phyloP scores from a whole-genome alignment of 305 asterid genomes.

The Solanum chacoense region DNA sequence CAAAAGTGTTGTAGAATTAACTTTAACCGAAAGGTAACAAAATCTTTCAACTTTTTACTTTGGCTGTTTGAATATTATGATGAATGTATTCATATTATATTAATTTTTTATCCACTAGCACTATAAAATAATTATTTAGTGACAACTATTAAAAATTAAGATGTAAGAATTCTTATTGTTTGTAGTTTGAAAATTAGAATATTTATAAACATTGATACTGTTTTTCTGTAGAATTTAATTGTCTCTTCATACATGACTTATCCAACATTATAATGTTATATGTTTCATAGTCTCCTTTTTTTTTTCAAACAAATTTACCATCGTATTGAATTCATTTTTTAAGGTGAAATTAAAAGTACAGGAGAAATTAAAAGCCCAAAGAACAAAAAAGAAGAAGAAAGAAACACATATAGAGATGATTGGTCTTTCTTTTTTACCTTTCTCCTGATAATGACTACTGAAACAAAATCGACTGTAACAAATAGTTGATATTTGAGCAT shows the following conservation, averaged over 20 bases:
- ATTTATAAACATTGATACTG: neutral
- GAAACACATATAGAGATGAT: neutral
- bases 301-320: neutral
- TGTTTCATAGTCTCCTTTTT: too few species aligned
- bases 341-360: neutral
- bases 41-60: neutral
- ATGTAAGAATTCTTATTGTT: neutral
- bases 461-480: neutral
- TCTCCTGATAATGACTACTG: neutral
- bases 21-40: neutral
- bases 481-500: neutral
- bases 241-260: neutral
- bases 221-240: neutral
- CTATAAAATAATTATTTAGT: neutral
- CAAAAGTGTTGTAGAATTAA: neutral
- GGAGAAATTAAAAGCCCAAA: neutral
- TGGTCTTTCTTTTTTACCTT: neutral
- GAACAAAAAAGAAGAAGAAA: neutral
- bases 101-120: neutral
- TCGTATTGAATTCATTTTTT: neutral
- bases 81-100: neutral
- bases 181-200: neutral
- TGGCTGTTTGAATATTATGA: neutral
- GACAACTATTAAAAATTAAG: neutral
- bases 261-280: neutral